Base-by-base conservation (phyloP, 768 basidiomycete genomes). In the Cystobasidiopsis lactophilus region DNA sequence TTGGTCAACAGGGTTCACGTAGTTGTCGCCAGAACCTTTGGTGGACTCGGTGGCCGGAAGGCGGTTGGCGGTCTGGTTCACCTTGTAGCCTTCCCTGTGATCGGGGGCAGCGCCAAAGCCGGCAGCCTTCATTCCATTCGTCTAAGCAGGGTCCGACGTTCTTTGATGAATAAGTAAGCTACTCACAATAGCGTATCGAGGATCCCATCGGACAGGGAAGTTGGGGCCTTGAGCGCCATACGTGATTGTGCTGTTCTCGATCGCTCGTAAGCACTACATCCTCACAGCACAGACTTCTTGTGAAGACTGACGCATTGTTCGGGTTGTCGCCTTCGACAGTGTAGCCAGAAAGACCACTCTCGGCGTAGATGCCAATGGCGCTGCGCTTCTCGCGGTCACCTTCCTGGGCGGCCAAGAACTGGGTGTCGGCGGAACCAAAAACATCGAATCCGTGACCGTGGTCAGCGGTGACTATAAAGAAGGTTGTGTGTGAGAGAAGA, bases 121-220 rank as follows among this genome's bases (percentile, higher is more conserved):
- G n/a, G 52, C 4, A 29, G 53, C 10, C 41, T 3, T 3, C n/a
- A 5, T 23, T 40, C 38, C 26, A 35, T n/a, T n/a, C n/a, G n/a
- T n/a, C n/a, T n/a, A n/a, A n/a, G n/a, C n/a, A n/a, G n/a, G n/a
- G n/a, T n/a, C n/a, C n/a, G n/a, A n/a, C n/a, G n/a, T n/a, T n/a
- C n/a, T n/a, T n/a, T n/a, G 23, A 14, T 23, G n/a, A 44, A 29
- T 13, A 26, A 23, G 31, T 59, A 59, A 39, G 60, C 51, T 53
- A 60, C 59, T 59, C 13, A 64, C 66, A 31, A 65, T 62, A 37
- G 65, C 63, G 57, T 66, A 69, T 44, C 68, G 58, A n/a, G 68
- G 67, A 35, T 63, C 60, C 68, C 68, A 69, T n/a, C 62, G 59
- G 40, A 67, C 67, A 16, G 68, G 68, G 63, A 66, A 68, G 27